A percentile compares a stretch with the other conserved stretches of the same genome.
Conservation (phyloP, 768 basidiomycete genomes). For the Suillus sp. region DNA sequence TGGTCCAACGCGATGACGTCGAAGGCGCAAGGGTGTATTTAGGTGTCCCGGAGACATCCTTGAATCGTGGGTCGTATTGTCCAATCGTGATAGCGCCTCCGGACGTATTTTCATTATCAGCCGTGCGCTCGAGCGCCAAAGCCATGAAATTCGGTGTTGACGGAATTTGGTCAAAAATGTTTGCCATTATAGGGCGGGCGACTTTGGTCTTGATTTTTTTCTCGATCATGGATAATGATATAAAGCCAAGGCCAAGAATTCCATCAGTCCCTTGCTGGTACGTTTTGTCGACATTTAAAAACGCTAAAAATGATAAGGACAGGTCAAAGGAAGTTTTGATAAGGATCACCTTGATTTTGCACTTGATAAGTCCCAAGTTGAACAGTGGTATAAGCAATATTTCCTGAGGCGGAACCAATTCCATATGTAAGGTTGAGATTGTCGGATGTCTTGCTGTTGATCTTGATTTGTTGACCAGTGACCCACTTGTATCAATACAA, state of each 20-base stretch:
- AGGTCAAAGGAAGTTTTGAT: neutral
- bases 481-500: conserved; percentile 23
- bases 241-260: conserved; percentile 31
- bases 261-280: conserved; percentile 21
- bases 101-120: conserved; percentile 40
- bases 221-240: conserved; percentile 26
- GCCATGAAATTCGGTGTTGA: conserved; percentile 42
- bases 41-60: conserved; percentile 32
- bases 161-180: conserved; percentile 41
- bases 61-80: conserved; percentile 41
- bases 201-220: conserved; percentile 20
- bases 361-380: conserved; percentile 37
- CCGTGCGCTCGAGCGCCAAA: conserved; percentile 43
- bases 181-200: conserved; percentile 38
- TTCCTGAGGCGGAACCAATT: conserved; percentile 40
- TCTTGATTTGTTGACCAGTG: conserved; percentile 23
- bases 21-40: conserved; percentile 38
- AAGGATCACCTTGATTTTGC: conserved; percentile 22
- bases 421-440: conserved; percentile 39
- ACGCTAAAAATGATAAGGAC: conserved; percentile 13
- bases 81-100: conserved; percentile 47
- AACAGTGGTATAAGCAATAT: conserved; percentile 38
- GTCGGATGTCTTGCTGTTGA: conserved; percentile 34
- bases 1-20: conserved; percentile 43
- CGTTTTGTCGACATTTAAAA: conserved; percentile 26